Evolutionary conservation across 106 monocot genomes (phyloP).

Genomic region (Amphibolis antarctica): DNA sequence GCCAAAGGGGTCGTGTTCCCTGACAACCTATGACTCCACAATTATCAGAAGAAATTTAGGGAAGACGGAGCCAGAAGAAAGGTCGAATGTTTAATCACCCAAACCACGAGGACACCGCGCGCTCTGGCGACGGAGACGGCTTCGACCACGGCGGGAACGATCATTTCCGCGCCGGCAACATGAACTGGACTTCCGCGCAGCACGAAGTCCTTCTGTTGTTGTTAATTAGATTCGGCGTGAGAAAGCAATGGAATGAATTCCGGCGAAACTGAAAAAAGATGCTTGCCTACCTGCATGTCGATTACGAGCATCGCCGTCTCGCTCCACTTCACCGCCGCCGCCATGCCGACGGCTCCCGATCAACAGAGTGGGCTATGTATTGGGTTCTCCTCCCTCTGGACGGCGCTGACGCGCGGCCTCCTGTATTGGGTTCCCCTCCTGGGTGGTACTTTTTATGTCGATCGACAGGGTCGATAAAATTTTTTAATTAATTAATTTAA

Average conservation of each 20-base stretch:
- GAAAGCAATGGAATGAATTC: background rate
- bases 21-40: constrained; percentile 48
- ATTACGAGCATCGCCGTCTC: constrained; percentile 85
- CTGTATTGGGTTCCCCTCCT: too few relatives aligned
- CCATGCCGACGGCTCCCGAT: too few relatives aligned
- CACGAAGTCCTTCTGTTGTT: constrained; percentile 85
- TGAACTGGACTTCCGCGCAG: constrained; percentile 47
- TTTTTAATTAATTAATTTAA: too few relatives aligned
- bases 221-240: background rate
- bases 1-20: constrained; percentile 78
- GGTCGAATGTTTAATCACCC: constrained; percentile 34
- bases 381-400: too few relatives aligned
- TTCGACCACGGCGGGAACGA: constrained; percentile 53
- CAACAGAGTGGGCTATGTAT: too few relatives aligned
- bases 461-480: too few relatives aligned
- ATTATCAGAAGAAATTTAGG: background rate
- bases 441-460: too few relatives aligned
- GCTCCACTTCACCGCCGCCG: constrained; percentile 26
- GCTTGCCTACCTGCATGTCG: constrained; percentile 70
- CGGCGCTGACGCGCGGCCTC: too few relatives aligned
- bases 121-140: constrained; percentile 59
- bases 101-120: constrained; percentile 56
- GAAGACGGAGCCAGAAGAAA: background rate
- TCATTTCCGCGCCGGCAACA: constrained; percentile 42
- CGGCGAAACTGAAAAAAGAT: background rate